These are phyloP conservation scores for Colletotrichum sansevieriae DNA, from an alignment of 2,329 filamentous ascomycete species.

Conservation along the genomic window DNA sequence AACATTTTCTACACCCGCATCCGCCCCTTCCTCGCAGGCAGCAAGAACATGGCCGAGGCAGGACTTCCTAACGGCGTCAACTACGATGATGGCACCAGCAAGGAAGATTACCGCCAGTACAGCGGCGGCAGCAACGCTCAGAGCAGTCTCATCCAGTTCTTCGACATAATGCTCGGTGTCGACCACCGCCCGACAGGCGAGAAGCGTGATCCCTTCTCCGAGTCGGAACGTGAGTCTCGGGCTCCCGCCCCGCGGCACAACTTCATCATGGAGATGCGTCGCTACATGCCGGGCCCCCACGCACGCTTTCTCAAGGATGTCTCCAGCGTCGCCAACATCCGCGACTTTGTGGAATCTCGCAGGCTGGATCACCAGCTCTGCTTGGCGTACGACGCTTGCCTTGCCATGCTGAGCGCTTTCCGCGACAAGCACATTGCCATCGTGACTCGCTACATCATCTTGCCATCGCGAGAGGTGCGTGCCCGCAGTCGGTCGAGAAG, in stretches of 20 bases:
- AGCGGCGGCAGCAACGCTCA: conserved; percentile 97
- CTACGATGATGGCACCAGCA: conserved; percentile 84
- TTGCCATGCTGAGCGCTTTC: conserved; percentile 77
- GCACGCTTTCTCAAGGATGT: conserved; percentile 90
- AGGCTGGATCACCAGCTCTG: conserved; percentile 74
- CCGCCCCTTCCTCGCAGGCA: conserved; percentile 93
- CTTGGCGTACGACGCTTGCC: conserved; percentile 90
- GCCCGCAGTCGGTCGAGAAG: conserved; percentile 72
- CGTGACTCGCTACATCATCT: conserved; percentile 94
- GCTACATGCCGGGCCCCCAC: conserved; percentile 96
- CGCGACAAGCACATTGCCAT: conserved; percentile 97
- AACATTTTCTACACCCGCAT: conserved; percentile 96
- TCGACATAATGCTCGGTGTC: conserved; percentile 90
- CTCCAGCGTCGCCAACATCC: conserved; percentile 84
- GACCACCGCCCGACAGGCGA: conserved; percentile 92
- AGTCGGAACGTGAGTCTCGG: conserved; percentile 60
- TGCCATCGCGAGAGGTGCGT: conserved; percentile 83
- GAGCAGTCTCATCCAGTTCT: conserved; percentile 97
- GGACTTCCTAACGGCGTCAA: conserved; percentile 88
- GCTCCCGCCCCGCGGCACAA: conserved; percentile 71
- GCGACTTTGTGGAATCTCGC: conserved; percentile 79
- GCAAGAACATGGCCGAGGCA: conserved; percentile 97
- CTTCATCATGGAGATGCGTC: conserved; percentile 97
- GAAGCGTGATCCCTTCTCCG: conserved; percentile 62
- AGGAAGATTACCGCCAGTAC: conserved; percentile 81